Evolutionary conservation across 495 filamentous ascomycete genomes (phyloP), one percentile per base, ranked within the genome.

Genomic region (Lichenothelia convexa): DNA sequence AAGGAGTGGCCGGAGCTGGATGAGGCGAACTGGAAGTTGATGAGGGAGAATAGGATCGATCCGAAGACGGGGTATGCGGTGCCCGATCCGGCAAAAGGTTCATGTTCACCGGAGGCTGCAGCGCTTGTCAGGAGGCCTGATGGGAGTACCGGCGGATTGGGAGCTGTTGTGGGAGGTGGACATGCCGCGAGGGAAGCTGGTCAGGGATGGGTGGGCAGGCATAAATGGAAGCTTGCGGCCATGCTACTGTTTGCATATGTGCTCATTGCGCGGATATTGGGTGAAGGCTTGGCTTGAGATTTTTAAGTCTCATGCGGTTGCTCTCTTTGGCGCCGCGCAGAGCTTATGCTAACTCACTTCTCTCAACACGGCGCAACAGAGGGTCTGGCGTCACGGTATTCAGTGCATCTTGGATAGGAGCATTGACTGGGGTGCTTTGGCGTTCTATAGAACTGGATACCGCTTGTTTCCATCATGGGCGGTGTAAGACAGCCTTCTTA

Each of bases 11-110:
- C 80, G 22, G 89, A 94, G 39, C 45, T 92, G 27, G 84, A 97
- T 49, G 58, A 70, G 45, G 84, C 91, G 61, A 97, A 95, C 48
- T 87, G 78, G 81, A 72, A 70, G 42, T 94, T 83, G 86, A 85
- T 97, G 67, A 71, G 68, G 39, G 74, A 82, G 42, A 72, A 80
- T 44, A 69, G 72, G 23, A 72, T 97, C 44, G 82, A 97, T 58
- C 63, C 71, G n/a, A 56, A 57, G 16, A 89, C 81, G 7, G 86
- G 86, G 8, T 38, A 67, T 68, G 43, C 56, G 56, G 35, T 39
- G 27, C 33, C 46, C n/a, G 21, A 46, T 33, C 21, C 45, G 19
- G 35, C 30, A 16, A 24, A 34, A n/a, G 19, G 12, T 3, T 24
- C 35, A 19, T 73, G 64, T 35, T 69, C 60, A 5, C 70, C 74